Percentiles rank a stretch among this genome's conserved stretches.
phyloP scores from a whole-genome alignment of 441 rosid species.

The Biscutella laevigata region DNA sequence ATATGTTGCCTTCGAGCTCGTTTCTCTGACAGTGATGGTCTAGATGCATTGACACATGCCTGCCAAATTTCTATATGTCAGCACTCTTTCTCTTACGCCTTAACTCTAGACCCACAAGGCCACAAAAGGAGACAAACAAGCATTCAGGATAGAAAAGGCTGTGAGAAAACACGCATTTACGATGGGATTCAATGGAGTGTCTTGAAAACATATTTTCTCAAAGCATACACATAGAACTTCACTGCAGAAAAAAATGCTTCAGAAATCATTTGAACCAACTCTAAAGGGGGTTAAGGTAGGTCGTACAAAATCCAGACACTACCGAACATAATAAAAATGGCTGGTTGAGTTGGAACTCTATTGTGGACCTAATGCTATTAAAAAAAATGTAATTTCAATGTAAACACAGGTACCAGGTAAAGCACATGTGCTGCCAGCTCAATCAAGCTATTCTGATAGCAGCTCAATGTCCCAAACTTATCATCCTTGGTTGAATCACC shows the following conservation, averaged over 20 bases:
- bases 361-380: background rate
- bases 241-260: slow-evolving; percentile 7
- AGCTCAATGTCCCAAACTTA: slow-evolving; percentile 56
- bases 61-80: slow-evolving; percentile 25
- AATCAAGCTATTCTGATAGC: slow-evolving; percentile 56
- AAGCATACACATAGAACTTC: slow-evolving; percentile 6
- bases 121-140: slow-evolving; percentile 7
- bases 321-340: background rate
- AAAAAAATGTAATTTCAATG: slow-evolving; percentile 2
- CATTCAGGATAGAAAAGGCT: no score
- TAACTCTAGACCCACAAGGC: slow-evolving; percentile 4
- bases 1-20: slow-evolving; percentile 59
- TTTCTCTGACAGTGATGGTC: slow-evolving; percentile 48
- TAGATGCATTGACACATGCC: slow-evolving; percentile 48
- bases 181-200: slow-evolving; percentile 6
- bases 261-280: slow-evolving; percentile 6
- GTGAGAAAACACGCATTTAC: no score
- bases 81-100: slow-evolving; percentile 9
- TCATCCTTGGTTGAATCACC: slow-evolving; percentile 72
- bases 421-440: slow-evolving; percentile 77
- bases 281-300: background rate
- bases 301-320: slow-evolving; percentile 12
- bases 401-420: slow-evolving; percentile 49
- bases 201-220: background rate
- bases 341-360: background rate